Evolutionary conservation across 2,329 filamentous ascomycete species (phyloP), one percentile per base, ranked within the genome.

Genomic region (Lizonia empirigonia): DNA sequence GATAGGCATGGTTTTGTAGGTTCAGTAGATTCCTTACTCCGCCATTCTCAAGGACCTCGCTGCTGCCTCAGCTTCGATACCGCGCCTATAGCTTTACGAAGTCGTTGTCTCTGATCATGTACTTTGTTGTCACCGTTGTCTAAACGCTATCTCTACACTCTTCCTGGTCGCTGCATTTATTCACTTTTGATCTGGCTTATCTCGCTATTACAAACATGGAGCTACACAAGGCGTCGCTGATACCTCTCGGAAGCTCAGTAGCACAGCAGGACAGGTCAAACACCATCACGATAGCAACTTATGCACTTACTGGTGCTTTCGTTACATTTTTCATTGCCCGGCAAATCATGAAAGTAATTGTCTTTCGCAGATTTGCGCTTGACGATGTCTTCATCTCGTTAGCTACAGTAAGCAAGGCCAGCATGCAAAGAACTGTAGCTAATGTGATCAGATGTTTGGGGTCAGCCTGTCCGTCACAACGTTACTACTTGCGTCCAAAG

Each of bases 351-450:
- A 70, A 69, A 41, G 57, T 59, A 7, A 46, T 62, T 2, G 56
- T 68, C 4, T 56, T 62, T 18, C 57, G 63, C 40, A 68, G 58
- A 35, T 39, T 65, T 7, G 51, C 53, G 8, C 13, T 66, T 15
- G 69, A 72, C 45, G 69, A 71, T 29, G 34, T 67, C 1, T 56
- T 71, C 39, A 67, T 69, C n/a, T 38, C 70, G 3, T 9, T 65
- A 15, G 67, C 67, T 26, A 66, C 64, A n/a, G 69, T 71, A 61
- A 51, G 67, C 35, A 12, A 16, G 4, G 4, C 15, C 5, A 7
- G 1, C 4, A 7, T 24, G 12, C 7, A 7, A 8, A 3, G 7
- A 8, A 18, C 12, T 2, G n/a, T 16, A 16, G 12, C 62, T 67
- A 30, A 68, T 10, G 2, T 1, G 8, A 12, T 3, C 19, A 71